Percentiles rank a stretch among this genome's conserved stretches.
These are phyloP conservation scores for Fusarium buxicola DNA, from an alignment of 2,329 filamentous ascomycete species.

Conservation along the genomic window DNA sequence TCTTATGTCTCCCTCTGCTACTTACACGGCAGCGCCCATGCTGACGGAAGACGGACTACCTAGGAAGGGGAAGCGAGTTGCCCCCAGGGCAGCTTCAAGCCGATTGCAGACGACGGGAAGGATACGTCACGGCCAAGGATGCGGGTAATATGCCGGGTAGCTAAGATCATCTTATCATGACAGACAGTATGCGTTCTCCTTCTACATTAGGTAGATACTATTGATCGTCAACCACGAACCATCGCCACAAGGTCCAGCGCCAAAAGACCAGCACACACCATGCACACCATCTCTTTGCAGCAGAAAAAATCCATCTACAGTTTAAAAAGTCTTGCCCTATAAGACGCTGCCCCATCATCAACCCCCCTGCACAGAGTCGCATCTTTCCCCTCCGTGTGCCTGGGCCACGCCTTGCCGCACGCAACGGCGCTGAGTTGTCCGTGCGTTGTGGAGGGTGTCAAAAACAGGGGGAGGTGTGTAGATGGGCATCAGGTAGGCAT, in stretches of 20 bases:
- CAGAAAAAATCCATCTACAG: slow-evolving; percentile 24
- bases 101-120: slow-evolving; percentile 5
- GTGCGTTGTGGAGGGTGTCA: slow-evolving; percentile 48
- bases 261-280: slow-evolving; percentile 24
- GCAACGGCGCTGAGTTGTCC: slow-evolving; percentile 48
- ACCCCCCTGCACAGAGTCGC: slow-evolving; percentile 36
- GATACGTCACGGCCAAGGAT: slow-evolving; percentile 21
- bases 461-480: slow-evolving; percentile 34
- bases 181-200: slow-evolving; percentile 18
- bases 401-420: slow-evolving; percentile 41
- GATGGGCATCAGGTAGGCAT: background rate
- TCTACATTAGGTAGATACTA: slow-evolving; percentile 32
- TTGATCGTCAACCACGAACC: background rate
- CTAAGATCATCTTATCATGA: slow-evolving; percentile 16
- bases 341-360: slow-evolving; percentile 59
- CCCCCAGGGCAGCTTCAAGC: slow-evolving; percentile 1
- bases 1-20: background rate
- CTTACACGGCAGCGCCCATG: slow-evolving; percentile 32
- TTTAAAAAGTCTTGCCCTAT: slow-evolving; percentile 49
- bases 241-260: slow-evolving; percentile 5
- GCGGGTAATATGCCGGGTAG: slow-evolving; percentile 4
- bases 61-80: background rate
- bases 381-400: slow-evolving; percentile 39
- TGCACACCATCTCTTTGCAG: slow-evolving; percentile 33
- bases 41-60: background rate